These are phyloP conservation scores for Apodospora peruviana DNA, from an alignment of 495 filamentous ascomycete species.

Conservation along the genomic window DNA sequence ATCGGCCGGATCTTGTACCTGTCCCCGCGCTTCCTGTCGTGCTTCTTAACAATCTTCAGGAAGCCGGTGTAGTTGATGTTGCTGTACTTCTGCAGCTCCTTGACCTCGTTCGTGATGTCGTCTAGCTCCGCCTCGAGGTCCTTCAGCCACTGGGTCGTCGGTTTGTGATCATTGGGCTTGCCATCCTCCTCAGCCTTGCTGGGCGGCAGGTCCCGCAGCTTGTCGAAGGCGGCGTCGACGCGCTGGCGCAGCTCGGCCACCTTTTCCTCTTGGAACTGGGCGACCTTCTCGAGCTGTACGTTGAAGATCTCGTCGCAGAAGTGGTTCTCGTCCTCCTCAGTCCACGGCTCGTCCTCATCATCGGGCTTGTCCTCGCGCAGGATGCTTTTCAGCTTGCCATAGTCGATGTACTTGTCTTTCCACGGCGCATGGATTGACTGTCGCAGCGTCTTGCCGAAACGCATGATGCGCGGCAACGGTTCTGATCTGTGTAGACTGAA, in stretches of 20 bases:
- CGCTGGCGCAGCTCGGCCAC: constrained; percentile 66
- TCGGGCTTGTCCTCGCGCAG: constrained; percentile 65
- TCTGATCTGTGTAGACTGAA: too few relatives aligned
- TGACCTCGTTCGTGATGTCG: constrained; percentile 80
- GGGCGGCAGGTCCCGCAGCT: constrained; percentile 54
- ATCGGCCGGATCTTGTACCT: constrained; percentile 82
- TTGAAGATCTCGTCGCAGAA: constrained; percentile 96
- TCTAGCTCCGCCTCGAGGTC: constrained; percentile 77
- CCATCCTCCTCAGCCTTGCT: constrained; percentile 30
- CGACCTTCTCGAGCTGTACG: constrained; percentile 90
- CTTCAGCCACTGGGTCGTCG: constrained; percentile 52
- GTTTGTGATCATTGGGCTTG: constrained; percentile 31
- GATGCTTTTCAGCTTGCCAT: constrained; percentile 82
- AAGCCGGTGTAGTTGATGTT: constrained; percentile 97
- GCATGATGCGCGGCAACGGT: too few relatives aligned
- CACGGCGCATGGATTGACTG: constrained; percentile 80
- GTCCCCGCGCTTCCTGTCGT: constrained; percentile 80
- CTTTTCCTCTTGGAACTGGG: constrained; percentile 76
- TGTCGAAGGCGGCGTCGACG: constrained; percentile 54
- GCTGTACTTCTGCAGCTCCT: constrained; percentile 89
- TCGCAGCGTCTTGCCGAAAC: constrained; percentile 83
- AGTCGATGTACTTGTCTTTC: constrained; percentile 92
- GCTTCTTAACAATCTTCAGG: constrained; percentile 96
- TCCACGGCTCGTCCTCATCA: constrained; percentile 67
- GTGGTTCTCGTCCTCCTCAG: constrained; percentile 85